These are phyloP conservation scores for Fraxinus baroniana DNA, from an alignment of 305 asterid genomes.

Conservation along the genomic window DNA sequence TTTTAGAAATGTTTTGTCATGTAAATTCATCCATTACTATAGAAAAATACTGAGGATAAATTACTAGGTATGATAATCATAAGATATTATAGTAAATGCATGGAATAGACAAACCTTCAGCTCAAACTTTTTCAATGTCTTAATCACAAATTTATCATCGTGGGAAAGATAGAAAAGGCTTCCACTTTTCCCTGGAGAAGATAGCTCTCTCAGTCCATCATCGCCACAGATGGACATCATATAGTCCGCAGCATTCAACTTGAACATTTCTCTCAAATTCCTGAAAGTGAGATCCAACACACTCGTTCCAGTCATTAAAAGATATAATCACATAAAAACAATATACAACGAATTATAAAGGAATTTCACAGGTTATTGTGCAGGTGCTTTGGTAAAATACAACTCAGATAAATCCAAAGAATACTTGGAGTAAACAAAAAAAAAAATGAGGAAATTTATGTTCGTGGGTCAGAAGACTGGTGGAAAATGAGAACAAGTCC, in stretches of 20 bases:
- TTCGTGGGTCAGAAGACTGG: background rate
- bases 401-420: constrained; percentile 18
- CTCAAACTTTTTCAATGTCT: constrained; percentile 76
- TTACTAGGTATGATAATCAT: background rate
- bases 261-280: constrained; percentile 92
- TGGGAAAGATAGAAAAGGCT: constrained; percentile 86
- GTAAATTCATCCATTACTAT: background rate
- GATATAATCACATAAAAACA: constrained; percentile 4
- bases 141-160: constrained; percentile 88
- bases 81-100: background rate
- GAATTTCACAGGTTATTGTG: background rate
- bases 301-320: constrained; percentile 24
- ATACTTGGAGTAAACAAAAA: background rate
- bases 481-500: background rate
- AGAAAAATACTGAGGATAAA: background rate
- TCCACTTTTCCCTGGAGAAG: constrained; percentile 98
- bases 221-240: constrained; percentile 99
- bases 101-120: constrained; percentile 56
- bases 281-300: constrained; percentile 53
- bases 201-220: constrained; percentile 81
- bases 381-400: background rate
- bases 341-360: background rate
- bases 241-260: constrained; percentile 90
- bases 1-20: background rate
- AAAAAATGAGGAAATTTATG: background rate